Evolutionary conservation across 2,329 filamentous ascomycete species (phyloP), one percentile per base, ranked within the genome.

Genomic region (Fusarium aywerte): DNA sequence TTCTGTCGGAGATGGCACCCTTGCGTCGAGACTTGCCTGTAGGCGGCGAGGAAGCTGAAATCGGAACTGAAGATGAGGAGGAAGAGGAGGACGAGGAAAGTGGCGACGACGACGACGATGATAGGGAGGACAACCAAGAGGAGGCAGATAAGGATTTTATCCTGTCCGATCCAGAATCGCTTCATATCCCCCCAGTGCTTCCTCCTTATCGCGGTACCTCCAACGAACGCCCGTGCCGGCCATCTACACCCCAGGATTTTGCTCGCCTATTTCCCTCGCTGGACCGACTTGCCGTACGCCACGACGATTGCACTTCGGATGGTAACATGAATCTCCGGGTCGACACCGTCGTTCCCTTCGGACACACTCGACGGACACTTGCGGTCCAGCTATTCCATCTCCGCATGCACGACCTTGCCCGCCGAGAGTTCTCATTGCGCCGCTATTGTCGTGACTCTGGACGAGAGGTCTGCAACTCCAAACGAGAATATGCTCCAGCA

Each of bases 271-370:
- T 97, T 77, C 95, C 96, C 12, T 96, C 94, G 10, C 86, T 90
- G 69, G 89, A 93, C 76, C 87, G 92, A 56, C 81, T 98, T 51
- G 87, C 88, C 33, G 93, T 99, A 74, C 89, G 91, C 27, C 95
- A 98, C 76, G 96, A 98, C 76, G 93, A 97, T 78, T 88, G 92
- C 47, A 96, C 93, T 0, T 80, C 90, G 5, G 95, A 99, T 76
- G 95, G 95, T 33, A 97, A 97, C 82, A 96, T 97, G 93, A 98
- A 98, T 76, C 84, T 99, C 58, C 90, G 94, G 31, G 85, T 98
- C 59, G 94, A 97, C 76, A 95, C 92, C 7, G 83, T 91, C 65
- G 86, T 92, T 43, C 84, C 85, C 25, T 57, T 71, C 21, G 85
- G 85, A 23, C 86, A 69, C 20, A 85, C 86, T 38, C 86, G 86